Evolutionary conservation across 208 protist genomes (phyloP), one percentile per base, ranked within the genome.

Genomic region (Leishmania martiniquensis): DNA sequence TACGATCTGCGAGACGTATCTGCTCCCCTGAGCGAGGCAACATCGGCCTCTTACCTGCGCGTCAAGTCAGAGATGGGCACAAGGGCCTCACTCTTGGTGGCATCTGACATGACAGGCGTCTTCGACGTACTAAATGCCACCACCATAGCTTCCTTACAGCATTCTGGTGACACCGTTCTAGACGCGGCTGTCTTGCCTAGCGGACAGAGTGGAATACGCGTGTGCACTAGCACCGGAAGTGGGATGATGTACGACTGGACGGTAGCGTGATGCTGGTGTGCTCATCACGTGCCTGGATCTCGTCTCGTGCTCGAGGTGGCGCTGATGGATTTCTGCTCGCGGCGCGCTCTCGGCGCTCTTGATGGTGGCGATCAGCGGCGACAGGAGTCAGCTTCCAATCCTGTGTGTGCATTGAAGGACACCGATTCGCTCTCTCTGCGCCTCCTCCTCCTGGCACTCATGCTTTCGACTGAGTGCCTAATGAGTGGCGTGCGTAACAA

Each of bases 211-310:
- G 51, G 73, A 10, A 57, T 79, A 10, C 79, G 80, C 20, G 55
- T 90, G 55, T 87, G 85, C 69, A 79, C 76, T 9, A 79, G 71
- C 44, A 85, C 78, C 3, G 74, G 42, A 39, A 85, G 75, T 66
- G 86, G 86, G 5, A 88, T 88, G 85, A 3, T 88, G 20, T 86
- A 83, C 49, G 85, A 88, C 42, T 88, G 82, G 80, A 80, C 75
- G 2, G 79, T 86, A 47, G 77, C 52, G 15, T 74, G 37, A 60
- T 20, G 60, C 70, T 44, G 29, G 17, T 39, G n/a, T 57, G 7
- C 17, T 51, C 42, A 49, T 47, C 12, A n/a, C 32, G 25, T 49
- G 10, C 12, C 25, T 49, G 10, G 13, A 34, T 49, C 20, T 69
- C 37, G 47, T 69, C 42, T 51, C 44, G 20, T 29, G 25, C 17